Percentiles rank a stretch among this genome's conserved stretches.
phyloP scores from a whole-genome alignment of 2,329 filamentous ascomycete species.

The Corynespora cassiicola region DNA sequence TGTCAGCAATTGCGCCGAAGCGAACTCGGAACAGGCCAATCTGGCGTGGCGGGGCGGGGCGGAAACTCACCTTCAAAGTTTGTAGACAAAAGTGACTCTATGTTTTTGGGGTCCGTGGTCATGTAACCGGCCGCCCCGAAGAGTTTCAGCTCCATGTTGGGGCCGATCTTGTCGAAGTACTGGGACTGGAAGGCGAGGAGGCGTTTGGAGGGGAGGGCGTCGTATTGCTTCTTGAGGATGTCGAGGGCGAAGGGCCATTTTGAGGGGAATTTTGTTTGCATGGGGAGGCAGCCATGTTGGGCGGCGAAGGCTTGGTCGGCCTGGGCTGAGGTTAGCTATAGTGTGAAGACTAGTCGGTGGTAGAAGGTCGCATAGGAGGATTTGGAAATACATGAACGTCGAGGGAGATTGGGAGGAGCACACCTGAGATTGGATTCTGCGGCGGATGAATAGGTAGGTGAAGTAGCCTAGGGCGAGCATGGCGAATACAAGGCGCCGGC shows the following conservation, averaged over 20 bases:
- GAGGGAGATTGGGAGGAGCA: too few relatives aligned
- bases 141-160: slow-evolving; percentile 1
- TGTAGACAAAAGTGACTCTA: slow-evolving; percentile 19
- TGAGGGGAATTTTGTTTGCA: slow-evolving; percentile 8
- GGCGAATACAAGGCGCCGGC: too few relatives aligned
- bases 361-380: too few relatives aligned
- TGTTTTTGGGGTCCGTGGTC: slow-evolving; percentile 23
- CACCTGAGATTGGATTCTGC: too few relatives aligned
- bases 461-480: too few relatives aligned
- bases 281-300: slow-evolving; percentile 1
- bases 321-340: too few relatives aligned
- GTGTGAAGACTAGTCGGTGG: too few relatives aligned
- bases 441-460: too few relatives aligned
- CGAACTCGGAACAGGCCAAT: too few relatives aligned
- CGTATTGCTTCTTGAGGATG: slow-evolving; percentile 6
- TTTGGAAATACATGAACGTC: too few relatives aligned
- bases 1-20: neutral
- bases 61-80: slow-evolving; percentile 15
- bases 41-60: neutral
- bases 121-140: slow-evolving; percentile 13
- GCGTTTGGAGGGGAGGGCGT: neutral
- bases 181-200: slow-evolving; percentile 1
- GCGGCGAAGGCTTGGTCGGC: neutral
- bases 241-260: slow-evolving; percentile 19
- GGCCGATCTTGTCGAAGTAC: neutral